Percentiles rank a stretch among this genome's conserved stretches.
phyloP scores from a whole-genome alignment of 108 stramenopile genomes.

The Stephanodiscus minutulus region DNA sequence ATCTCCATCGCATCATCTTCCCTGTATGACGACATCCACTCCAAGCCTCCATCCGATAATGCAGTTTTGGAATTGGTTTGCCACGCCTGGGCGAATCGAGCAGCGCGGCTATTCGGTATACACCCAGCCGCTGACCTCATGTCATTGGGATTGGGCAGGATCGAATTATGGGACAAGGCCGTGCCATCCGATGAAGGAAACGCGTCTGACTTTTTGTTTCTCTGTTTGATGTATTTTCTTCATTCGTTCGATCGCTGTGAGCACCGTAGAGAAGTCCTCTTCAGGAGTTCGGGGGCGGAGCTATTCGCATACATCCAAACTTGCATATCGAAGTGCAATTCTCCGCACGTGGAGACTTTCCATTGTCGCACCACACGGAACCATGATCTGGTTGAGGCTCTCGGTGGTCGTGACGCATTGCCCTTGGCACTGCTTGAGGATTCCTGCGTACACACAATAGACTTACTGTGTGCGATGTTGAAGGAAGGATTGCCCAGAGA shows the following conservation, averaged over 20 bases:
- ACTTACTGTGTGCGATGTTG: slow-evolving; percentile 22
- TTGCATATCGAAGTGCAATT: slow-evolving; percentile 31
- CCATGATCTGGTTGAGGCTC: slow-evolving; percentile 31
- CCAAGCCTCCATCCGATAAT: slow-evolving; percentile 29
- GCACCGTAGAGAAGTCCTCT: slow-evolving; percentile 23
- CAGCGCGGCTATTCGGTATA: slow-evolving; percentile 47
- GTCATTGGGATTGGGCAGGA: slow-evolving; percentile 46
- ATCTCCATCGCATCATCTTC: slow-evolving; percentile 29
- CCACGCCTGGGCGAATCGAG: slow-evolving; percentile 58
- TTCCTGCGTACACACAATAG: slow-evolving; percentile 21
- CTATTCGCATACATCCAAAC: slow-evolving; percentile 49
- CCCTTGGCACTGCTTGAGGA: slow-evolving; percentile 17
- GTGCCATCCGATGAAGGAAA: not conserved
- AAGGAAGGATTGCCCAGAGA: slow-evolving; percentile 6
- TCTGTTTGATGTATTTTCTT: slow-evolving; percentile 51
- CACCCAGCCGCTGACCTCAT: slow-evolving; percentile 30
- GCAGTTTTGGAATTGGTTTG: slow-evolving; percentile 34
- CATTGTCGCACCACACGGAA: slow-evolving; percentile 23
- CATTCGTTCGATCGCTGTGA: slow-evolving; percentile 33
- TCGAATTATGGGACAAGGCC: slow-evolving; percentile 45
- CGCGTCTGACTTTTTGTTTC: slow-evolving; percentile 38
- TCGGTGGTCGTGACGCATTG: slow-evolving; percentile 25
- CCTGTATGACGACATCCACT: slow-evolving; percentile 21
- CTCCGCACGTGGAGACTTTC: slow-evolving; percentile 28
- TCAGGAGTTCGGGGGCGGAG: slow-evolving; percentile 18